Conservation (phyloP, 192 early-diverging fungal species). For the Coemansia sp. region DNA sequence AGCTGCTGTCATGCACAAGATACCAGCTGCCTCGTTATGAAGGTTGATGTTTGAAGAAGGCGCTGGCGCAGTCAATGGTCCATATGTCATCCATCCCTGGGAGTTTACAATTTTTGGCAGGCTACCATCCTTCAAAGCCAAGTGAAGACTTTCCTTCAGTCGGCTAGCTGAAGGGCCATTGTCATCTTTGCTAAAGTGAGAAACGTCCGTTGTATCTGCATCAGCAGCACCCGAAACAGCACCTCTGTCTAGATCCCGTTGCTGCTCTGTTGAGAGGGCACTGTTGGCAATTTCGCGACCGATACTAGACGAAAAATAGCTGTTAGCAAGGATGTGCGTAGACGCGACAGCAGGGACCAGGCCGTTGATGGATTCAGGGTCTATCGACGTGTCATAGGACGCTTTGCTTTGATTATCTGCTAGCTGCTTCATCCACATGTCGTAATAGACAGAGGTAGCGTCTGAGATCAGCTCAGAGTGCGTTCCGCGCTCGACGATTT, state of each 20-base stretch:
- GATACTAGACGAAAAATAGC: not conserved
- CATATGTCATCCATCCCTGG: constrained; percentile 33
- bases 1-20: not conserved
- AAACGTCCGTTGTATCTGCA: not conserved
- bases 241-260: not conserved
- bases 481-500: constrained; percentile 78
- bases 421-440: constrained; percentile 93
- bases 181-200: not conserved
- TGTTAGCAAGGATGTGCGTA: not conserved
- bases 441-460: constrained; percentile 66
- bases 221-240: constrained; percentile 10
- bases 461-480: constrained; percentile 73
- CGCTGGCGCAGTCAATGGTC: constrained; percentile 38
- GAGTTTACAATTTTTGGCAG: constrained; percentile 16
- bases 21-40: constrained; percentile 2
- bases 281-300: no score
- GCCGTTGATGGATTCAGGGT: constrained; percentile 18
- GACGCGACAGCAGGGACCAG: constrained; percentile 20
- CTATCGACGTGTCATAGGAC: constrained; percentile 36
- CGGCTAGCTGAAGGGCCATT: not conserved
- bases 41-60: not conserved
- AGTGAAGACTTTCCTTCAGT: not conserved
- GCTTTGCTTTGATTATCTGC: constrained; percentile 54
- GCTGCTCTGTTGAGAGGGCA: no score
- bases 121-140: constrained; percentile 13